These are phyloP conservation scores for Austroboletus niveus DNA, from an alignment of 1,284 basidiomycete genomes.

Conservation along the genomic window DNA sequence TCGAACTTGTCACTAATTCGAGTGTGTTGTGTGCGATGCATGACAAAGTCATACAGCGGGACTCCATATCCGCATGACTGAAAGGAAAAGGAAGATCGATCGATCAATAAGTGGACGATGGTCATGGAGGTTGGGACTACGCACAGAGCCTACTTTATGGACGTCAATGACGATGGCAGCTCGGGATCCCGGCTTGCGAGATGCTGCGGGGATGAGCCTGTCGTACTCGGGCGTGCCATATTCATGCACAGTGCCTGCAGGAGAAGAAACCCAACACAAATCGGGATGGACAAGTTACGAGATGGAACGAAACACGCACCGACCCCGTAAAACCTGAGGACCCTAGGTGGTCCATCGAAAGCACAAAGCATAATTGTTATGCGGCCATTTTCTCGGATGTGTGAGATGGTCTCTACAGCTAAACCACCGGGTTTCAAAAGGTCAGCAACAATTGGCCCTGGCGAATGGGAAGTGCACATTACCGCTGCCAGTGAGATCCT, in stretches of 20 bases:
- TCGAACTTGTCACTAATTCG: conserved; percentile 31
- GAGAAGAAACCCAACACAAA: too few species aligned
- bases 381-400: conserved; percentile 55
- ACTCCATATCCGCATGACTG: conserved; percentile 56
- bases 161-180: conserved; percentile 51
- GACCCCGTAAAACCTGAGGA: conserved; percentile 50
- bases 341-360: conserved; percentile 53
- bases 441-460: neutral
- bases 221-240: conserved; percentile 53
- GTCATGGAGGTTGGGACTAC: conserved; percentile 16
- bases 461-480: neutral
- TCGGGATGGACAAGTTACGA: neutral
- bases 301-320: conserved; percentile 32
- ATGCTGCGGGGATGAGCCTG: conserved; percentile 39
- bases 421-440: neutral
- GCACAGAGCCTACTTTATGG: conserved; percentile 51
- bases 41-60: conserved; percentile 48
- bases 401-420: conserved; percentile 57
- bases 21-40: conserved; percentile 41
- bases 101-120: neutral
- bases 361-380: conserved; percentile 57
- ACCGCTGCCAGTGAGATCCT: conserved; percentile 57
- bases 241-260: conserved; percentile 47
- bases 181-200: conserved; percentile 51
- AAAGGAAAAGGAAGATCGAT: neutral